phyloP scores from a whole-genome alignment of 768 basidiomycete species.

The Psilocybe azurescens region DNA sequence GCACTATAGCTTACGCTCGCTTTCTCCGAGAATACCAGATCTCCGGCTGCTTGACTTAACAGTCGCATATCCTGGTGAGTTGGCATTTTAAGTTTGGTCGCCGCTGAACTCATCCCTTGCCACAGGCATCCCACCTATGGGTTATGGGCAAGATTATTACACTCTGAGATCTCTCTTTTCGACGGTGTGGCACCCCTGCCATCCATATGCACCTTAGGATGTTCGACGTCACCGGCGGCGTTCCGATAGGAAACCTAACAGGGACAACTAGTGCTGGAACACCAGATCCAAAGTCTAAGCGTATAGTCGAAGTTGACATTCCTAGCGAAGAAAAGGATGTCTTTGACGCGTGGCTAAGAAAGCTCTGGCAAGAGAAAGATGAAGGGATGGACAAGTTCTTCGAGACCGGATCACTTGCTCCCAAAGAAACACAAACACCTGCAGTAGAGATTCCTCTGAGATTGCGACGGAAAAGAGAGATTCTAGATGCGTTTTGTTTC shows the following conservation, averaged over 20 bases:
- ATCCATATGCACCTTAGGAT: slow-evolving; percentile 89
- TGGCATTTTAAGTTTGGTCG: not conserved
- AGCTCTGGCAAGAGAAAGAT: slow-evolving; percentile 89
- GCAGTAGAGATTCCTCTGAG: slow-evolving; percentile 63
- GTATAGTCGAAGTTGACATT: slow-evolving; percentile 49
- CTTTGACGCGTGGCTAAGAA: slow-evolving; percentile 87
- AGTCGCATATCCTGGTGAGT: slow-evolving; percentile 84
- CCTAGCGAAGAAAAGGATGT: slow-evolving; percentile 59
- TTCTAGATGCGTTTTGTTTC: slow-evolving; percentile 73
- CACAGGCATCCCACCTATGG: slow-evolving; percentile 75
- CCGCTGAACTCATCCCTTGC: slow-evolving; percentile 1
- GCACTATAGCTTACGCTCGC: slow-evolving; percentile 81
- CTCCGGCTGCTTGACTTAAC: slow-evolving; percentile 91
- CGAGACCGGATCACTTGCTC: slow-evolving; percentile 51
- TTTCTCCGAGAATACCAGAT: slow-evolving; percentile 76
- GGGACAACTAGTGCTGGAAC: slow-evolving; percentile 36
- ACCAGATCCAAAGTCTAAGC: slow-evolving; percentile 32
- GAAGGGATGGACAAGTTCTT: slow-evolving; percentile 71
- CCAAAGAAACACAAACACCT: slow-evolving; percentile 24
- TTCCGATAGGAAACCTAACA: slow-evolving; percentile 71
- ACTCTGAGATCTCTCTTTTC: slow-evolving; percentile 89
- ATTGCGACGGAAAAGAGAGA: slow-evolving; percentile 57
- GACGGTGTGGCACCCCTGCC: slow-evolving; percentile 81
- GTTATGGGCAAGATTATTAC: slow-evolving; percentile 89
- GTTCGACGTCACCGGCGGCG: slow-evolving; percentile 67